These are phyloP conservation scores for Verticillium alfalfae DNA, from an alignment of 2,329 filamentous ascomycete genomes.

Conservation along the genomic window DNA sequence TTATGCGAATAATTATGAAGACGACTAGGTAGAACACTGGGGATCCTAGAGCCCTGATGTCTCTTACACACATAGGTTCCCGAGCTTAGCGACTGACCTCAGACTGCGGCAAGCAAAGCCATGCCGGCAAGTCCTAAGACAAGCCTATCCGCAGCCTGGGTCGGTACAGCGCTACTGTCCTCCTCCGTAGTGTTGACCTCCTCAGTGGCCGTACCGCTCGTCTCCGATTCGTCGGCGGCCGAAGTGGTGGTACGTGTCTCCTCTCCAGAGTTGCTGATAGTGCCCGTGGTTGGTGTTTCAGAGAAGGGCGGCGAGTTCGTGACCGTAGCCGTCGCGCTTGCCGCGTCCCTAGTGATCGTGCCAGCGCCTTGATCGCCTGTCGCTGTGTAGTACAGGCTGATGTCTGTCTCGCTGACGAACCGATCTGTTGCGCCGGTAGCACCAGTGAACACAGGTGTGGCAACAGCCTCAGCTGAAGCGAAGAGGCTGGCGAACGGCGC, in stretches of 20 bases:
- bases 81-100: neutral
- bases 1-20: too few relatives aligned
- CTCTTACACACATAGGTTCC: neutral
- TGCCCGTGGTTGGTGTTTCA: conserved; percentile 3
- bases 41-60: too few relatives aligned
- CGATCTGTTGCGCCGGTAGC: conserved; percentile 23
- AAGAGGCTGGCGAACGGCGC: conserved; percentile 20
- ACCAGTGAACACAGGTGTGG: conserved; percentile 16
- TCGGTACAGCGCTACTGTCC: conserved; percentile 17
- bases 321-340: conserved; percentile 17
- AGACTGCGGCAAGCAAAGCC: conserved; percentile 21
- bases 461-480: neutral
- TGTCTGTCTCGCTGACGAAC: conserved; percentile 28
- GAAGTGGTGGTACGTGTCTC: neutral
- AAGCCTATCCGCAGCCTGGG: conserved; percentile 17
- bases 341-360: conserved; percentile 32
- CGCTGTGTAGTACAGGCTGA: conserved; percentile 36
- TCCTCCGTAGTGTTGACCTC: neutral
- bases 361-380: conserved; percentile 31
- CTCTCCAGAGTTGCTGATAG: conserved; percentile 6
- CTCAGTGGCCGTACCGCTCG: neutral
- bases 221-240: neutral
- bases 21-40: too few relatives aligned
- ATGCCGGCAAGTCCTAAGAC: conserved; percentile 19
- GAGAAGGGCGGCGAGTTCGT: conserved; percentile 6